Evolutionary conservation across 306 rosid species (phyloP).

Genomic region (Gleditsia sinensis): DNA sequence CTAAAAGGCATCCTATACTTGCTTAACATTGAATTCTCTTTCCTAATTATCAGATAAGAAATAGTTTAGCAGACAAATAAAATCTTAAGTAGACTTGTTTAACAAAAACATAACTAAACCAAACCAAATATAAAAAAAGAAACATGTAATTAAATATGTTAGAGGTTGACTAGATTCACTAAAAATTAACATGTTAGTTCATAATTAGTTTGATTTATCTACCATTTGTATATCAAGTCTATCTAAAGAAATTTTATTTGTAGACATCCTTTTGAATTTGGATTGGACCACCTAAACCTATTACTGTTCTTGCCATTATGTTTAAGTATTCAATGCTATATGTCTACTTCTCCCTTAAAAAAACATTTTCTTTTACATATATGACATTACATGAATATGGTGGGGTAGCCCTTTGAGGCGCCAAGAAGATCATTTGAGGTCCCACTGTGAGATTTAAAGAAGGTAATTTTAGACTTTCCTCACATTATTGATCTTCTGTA

Average conservation of each 20-base stretch:
- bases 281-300: conserved; percentile 46
- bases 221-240: no score
- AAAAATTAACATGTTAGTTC: no score
- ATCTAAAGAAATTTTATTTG: no score
- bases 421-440: conserved; percentile 35
- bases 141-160: no score
- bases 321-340: conserved; percentile 41
- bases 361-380: conserved; percentile 43
- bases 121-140: no score
- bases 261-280: conserved; percentile 30
- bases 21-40: conserved; percentile 35
- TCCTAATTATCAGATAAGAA: not conserved
- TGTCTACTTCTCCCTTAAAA: conserved; percentile 38
- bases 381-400: conserved; percentile 41
- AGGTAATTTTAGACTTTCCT: conserved; percentile 33
- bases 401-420: conserved; percentile 34
- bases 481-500: conserved; percentile 40
- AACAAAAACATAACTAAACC: no score
- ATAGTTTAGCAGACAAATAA: not conserved
- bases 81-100: no score
- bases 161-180: no score
- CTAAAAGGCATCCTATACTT: conserved; percentile 33
- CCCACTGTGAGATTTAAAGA: conserved; percentile 31
- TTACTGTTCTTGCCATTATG: conserved; percentile 39
- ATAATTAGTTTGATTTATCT: no score